phyloP scores from a whole-genome alignment of 306 rosid species.

The cucumber (Cucumis sativus) region Cucumber_9930_V3 NC_026657.2:38634501-38635000 shows the following conservation, averaged over 20 bases:
- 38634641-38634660: not conserved
- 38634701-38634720: not conserved
- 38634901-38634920: constrained; percentile 92
- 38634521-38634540: not conserved
- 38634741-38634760: not conserved
- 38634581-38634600: not conserved
- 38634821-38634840: constrained; percentile 58
- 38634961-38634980: constrained; percentile 37
- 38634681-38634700: not conserved
- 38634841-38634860: constrained; percentile 85
- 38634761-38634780: not conserved
- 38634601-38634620: not conserved
- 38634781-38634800: not conserved
- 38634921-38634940: constrained; percentile 97
- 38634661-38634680: not conserved
- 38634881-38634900: constrained; percentile 95
- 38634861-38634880: constrained; percentile 99
- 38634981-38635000: constrained; percentile 11
- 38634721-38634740: not conserved
- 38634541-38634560: not conserved
- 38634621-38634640: not conserved
- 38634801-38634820: not conserved
- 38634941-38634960: constrained; percentile 86
- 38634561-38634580: constrained; percentile 3
- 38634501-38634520: constrained; percentile 69